These are phyloP conservation scores for Stropharia rugosoannulata DNA, from an alignment of 768 basidiomycete genomes.

Conservation along the genomic window DNA sequence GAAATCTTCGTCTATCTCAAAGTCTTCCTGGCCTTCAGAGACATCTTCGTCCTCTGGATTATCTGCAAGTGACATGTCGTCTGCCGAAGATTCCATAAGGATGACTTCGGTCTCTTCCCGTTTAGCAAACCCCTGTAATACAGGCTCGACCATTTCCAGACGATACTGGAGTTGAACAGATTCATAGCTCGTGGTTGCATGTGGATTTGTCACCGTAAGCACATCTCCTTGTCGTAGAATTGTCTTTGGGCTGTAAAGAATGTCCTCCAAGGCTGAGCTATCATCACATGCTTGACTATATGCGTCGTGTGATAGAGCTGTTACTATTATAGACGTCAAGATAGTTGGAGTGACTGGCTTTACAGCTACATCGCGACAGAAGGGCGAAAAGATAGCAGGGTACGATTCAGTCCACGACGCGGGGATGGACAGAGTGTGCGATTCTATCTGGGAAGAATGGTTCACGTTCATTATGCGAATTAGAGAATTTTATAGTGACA, in stretches of 20 bases:
- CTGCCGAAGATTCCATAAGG: constrained; percentile 33
- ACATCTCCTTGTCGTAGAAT: constrained; percentile 52
- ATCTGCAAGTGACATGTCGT: constrained; percentile 10
- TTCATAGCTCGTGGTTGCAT: constrained; percentile 8
- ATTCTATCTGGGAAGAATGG: constrained; percentile 22
- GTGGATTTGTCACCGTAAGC: constrained; percentile 15
- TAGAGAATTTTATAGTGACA: neutral
- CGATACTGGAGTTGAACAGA: constrained; percentile 35
- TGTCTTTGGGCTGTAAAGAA: constrained; percentile 37
- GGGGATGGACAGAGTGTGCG: constrained; percentile 37
- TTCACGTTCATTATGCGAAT: neutral
- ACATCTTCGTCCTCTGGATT: constrained; percentile 7
- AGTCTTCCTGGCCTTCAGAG: constrained; percentile 32
- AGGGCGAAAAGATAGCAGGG: constrained; percentile 8
- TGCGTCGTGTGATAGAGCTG: constrained; percentile 48
- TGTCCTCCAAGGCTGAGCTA: constrained; percentile 36
- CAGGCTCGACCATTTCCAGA: constrained; percentile 66
- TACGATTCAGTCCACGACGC: constrained; percentile 31
- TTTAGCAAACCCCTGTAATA: constrained; percentile 64
- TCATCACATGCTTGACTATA: constrained; percentile 40
- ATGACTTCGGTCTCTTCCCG: constrained; percentile 52
- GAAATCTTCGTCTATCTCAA: constrained; percentile 77
- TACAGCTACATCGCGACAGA: constrained; percentile 8
- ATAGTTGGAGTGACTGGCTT: constrained; percentile 8
- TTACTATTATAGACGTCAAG: constrained; percentile 51